Evolutionary conservation across 2,329 filamentous ascomycete genomes (phyloP).

Genomic region (Exophiala viscosa): DNA sequence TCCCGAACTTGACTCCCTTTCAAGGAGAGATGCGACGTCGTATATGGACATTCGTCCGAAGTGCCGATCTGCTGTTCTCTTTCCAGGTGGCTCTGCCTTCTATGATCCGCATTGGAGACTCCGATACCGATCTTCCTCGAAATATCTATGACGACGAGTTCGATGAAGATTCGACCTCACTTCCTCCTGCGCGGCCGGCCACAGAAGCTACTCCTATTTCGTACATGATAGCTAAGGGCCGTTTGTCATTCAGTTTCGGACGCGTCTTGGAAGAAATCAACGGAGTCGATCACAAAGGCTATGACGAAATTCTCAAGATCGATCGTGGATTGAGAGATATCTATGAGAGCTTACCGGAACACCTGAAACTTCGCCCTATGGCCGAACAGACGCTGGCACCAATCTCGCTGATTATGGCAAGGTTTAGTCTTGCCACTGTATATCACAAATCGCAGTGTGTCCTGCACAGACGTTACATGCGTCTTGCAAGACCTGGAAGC

Average conservation of each 20-base stretch:
- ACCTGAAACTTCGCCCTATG: slow-evolving; percentile 70
- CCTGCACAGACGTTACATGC: slow-evolving; percentile 81
- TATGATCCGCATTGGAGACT: slow-evolving; percentile 62
- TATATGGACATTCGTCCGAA: slow-evolving; percentile 49
- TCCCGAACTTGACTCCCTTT: slow-evolving; percentile 57
- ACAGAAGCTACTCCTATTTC: slow-evolving; percentile 56
- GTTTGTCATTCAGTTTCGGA: slow-evolving; percentile 42
- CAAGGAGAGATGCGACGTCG: slow-evolving; percentile 57
- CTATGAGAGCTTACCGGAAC: slow-evolving; percentile 67
- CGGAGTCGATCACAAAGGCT: slow-evolving; percentile 45
- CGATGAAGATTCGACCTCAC: slow-evolving; percentile 49
- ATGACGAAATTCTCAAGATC: slow-evolving; percentile 60
- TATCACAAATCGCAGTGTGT: slow-evolving; percentile 87
- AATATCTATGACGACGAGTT: slow-evolving; percentile 67
- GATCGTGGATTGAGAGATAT: slow-evolving; percentile 56
- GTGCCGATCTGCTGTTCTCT: slow-evolving; percentile 62
- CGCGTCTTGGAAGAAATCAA: slow-evolving; percentile 43
- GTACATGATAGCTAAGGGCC: slow-evolving; percentile 48
- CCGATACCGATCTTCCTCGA: slow-evolving; percentile 58
- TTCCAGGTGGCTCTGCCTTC: slow-evolving; percentile 66
- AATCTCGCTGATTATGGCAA: slow-evolving; percentile 67
- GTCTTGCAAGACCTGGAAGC: slow-evolving; percentile 71
- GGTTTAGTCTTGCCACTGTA: slow-evolving; percentile 77
- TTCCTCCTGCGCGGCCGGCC: slow-evolving; percentile 57
- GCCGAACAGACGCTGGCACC: slow-evolving; percentile 71